phyloP scores from a whole-genome alignment of 495 filamentous ascomycete species.

The Penicillium desertorum region DNA sequence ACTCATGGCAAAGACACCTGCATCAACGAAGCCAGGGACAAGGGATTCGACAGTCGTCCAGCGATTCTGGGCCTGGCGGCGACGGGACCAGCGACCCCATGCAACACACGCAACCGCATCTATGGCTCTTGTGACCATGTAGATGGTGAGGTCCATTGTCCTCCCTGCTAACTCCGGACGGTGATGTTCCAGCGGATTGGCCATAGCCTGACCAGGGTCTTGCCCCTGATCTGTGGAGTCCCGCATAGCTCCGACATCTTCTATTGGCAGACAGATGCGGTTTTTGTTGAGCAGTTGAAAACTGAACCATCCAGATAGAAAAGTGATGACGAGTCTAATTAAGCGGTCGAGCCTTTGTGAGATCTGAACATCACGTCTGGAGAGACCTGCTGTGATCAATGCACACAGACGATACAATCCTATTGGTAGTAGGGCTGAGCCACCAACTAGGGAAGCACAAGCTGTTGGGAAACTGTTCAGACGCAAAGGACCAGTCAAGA shows the following conservation, averaged over 20 bases:
- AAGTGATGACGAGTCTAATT: conserved; percentile 43
- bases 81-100: conserved; percentile 54
- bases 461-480: conserved; percentile 72
- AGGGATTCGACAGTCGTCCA: conserved; percentile 54
- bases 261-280: conserved; percentile 24
- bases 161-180: conserved; percentile 59
- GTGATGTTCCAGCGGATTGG: conserved; percentile 18
- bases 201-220: conserved; percentile 44
- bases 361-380: conserved; percentile 18
- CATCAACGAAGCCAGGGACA: conserved; percentile 58
- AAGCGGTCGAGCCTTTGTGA: conserved; percentile 25
- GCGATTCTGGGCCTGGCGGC: conserved; percentile 34
- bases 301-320: conserved; percentile 49
- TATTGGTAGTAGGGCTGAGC: conserved; percentile 67
- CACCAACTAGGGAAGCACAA: conserved; percentile 73
- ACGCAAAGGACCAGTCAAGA: conserved; percentile 41
- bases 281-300: conserved; percentile 49
- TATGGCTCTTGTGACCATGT: conserved; percentile 70
- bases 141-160: conserved; percentile 84
- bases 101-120: conserved; percentile 67
- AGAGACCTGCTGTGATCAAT: conserved; percentile 21
- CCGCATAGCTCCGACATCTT: conserved; percentile 7
- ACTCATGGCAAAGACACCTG: conserved; percentile 73
- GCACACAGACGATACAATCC: conserved; percentile 36
- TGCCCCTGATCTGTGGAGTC: conserved; percentile 6